Evolutionary conservation across 2,329 filamentous ascomycete species (phyloP).

Genomic region (Dothistroma septosporum): DNA sequence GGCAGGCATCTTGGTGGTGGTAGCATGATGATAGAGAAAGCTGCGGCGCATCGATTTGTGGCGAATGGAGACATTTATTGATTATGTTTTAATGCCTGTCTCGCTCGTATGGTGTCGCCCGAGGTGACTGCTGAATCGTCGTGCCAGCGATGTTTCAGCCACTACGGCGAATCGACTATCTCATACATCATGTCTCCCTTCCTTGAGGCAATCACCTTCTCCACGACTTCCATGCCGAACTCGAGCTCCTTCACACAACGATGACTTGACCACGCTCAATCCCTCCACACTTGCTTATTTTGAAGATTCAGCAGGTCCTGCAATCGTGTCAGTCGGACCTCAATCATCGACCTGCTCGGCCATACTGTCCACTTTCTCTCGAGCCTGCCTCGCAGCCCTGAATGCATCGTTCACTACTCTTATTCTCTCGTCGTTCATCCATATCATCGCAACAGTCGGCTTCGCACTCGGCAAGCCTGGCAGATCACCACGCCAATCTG

Average conservation of each 20-base stretch:
- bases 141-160: not conserved
- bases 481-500: slow-evolving; percentile 10
- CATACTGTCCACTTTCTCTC: not conserved
- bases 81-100: not conserved
- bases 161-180: no score
- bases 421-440: not conserved
- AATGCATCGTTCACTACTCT: not conserved
- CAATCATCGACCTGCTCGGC: not conserved
- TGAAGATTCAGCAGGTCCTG: not conserved
- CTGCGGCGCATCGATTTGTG: not conserved
- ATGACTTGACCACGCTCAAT: no score
- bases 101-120: not conserved
- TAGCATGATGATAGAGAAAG: not conserved
- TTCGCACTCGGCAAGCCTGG: slow-evolving; percentile 4
- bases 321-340: not conserved
- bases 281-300: no score
- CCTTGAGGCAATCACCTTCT: no score
- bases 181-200: no score
- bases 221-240: not conserved
- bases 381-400: not conserved
- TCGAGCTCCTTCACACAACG: not conserved
- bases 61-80: not conserved
- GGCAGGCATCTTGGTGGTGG: not conserved
- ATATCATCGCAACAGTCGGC: slow-evolving; percentile 9
- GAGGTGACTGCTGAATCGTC: not conserved